Evolutionary conservation across 192 early-diverging fungal genomes (phyloP).

Genomic region (Lobosporangium transversale): DNA sequence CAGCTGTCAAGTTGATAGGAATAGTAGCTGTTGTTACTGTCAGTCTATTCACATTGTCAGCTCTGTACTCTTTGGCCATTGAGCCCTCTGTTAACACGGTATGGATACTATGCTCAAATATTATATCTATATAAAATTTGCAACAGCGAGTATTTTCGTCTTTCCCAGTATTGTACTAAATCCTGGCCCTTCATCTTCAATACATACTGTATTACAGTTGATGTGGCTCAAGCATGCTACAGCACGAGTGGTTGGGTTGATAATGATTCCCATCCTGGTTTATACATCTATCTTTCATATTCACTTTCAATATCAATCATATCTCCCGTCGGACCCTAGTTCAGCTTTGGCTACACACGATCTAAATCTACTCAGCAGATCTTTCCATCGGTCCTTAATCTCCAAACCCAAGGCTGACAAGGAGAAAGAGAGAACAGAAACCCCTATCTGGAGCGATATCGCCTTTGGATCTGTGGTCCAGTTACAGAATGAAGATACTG

Average conservation of each 20-base stretch:
- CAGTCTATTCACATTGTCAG: constrained; percentile 74
- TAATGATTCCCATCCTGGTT: constrained; percentile 74
- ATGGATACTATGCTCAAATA: no score
- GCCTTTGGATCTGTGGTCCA: constrained; percentile 68
- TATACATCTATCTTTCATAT: constrained; percentile 85
- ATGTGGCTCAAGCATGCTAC: constrained; percentile 74
- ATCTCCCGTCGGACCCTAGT: constrained; percentile 56
- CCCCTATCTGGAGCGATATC: constrained; percentile 32
- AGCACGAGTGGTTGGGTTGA: constrained; percentile 77
- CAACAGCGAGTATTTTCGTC: no score
- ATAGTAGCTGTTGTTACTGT: constrained; percentile 78
- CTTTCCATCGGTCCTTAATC: constrained; percentile 4
- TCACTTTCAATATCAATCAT: constrained; percentile 80
- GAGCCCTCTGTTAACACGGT: constrained; percentile 37
- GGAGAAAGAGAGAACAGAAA: constrained; percentile 7
- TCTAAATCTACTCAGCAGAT: constrained; percentile 15
- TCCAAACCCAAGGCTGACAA: constrained; percentile 1
- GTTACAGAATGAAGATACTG: constrained; percentile 59
- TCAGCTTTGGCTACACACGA: constrained; percentile 53
- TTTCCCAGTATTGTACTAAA: no score
- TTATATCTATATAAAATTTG: no score
- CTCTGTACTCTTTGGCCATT: constrained; percentile 81
- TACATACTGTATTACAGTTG: not conserved
- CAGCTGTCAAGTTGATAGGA: constrained; percentile 88
- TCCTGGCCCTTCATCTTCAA: constrained; percentile 54